These are phyloP conservation scores for Ogataea pini DNA, from an alignment of 805 yeast genomes.

Conservation along the genomic window DNA sequence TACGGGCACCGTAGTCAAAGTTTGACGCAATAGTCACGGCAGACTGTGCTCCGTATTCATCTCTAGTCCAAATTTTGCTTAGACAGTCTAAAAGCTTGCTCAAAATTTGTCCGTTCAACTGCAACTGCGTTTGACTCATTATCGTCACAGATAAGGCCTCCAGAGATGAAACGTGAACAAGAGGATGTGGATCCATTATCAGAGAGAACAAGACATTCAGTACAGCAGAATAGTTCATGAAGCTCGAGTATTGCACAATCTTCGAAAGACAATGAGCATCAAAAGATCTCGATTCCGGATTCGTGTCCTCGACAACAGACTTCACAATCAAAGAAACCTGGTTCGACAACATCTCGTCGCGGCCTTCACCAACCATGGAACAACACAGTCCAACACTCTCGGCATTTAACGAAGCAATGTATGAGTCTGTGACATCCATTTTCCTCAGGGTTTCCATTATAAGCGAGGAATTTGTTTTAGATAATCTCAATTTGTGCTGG, in stretches of 20 bases:
- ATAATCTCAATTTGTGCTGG: slow-evolving; percentile 20
- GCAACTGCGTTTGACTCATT: slow-evolving; percentile 46
- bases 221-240: slow-evolving; percentile 44
- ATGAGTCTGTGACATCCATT: slow-evolving; percentile 24
- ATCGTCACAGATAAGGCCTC: slow-evolving; percentile 58
- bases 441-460: slow-evolving; percentile 33
- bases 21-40: slow-evolving; percentile 48
- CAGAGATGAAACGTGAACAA: slow-evolving; percentile 74
- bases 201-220: slow-evolving; percentile 61
- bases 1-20: slow-evolving; percentile 43
- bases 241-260: slow-evolving; percentile 28
- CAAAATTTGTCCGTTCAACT: slow-evolving; percentile 36
- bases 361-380: slow-evolving; percentile 26
- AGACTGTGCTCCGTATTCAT: slow-evolving; percentile 50
- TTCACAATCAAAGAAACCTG: slow-evolving; percentile 59
- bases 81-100: slow-evolving; percentile 44
- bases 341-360: slow-evolving; percentile 33
- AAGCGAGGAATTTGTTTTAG: slow-evolving; percentile 24
- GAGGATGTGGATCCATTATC: slow-evolving; percentile 79
- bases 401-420: slow-evolving; percentile 28
- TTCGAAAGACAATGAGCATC: slow-evolving; percentile 46
- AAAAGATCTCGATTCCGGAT: slow-evolving; percentile 66
- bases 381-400: slow-evolving; percentile 35
- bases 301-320: slow-evolving; percentile 61
- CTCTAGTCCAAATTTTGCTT: slow-evolving; percentile 42